Percentiles rank a stretch among this genome's conserved stretches.
Evolutionary conservation across 2,329 filamentous ascomycete genomes (phyloP).

Genomic region (Juglanconis juglandina): DNA sequence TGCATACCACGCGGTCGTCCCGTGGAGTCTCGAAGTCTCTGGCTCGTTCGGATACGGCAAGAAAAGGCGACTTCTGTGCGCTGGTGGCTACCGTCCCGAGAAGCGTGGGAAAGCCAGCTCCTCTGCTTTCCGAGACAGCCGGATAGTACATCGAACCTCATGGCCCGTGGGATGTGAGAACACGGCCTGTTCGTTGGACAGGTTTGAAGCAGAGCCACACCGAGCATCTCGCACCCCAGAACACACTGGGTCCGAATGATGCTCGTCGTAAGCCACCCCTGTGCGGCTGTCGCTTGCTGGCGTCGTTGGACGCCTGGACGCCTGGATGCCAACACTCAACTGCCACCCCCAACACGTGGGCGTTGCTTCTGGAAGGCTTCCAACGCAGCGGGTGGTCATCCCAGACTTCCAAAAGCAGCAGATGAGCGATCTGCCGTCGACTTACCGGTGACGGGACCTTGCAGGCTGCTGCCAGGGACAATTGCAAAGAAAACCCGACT

Average conservation of each 20-base stretch:
- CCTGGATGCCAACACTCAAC: not conserved
- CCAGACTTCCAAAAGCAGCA: not conserved
- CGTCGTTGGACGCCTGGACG: not conserved
- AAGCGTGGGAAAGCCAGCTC: not conserved
- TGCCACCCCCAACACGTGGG: slow-evolving; percentile 2
- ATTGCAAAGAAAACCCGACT: slow-evolving; percentile 3
- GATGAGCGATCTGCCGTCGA: not conserved
- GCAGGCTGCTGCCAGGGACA: slow-evolving; percentile 4
- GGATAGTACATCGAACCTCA: not conserved
- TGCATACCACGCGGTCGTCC: not conserved
- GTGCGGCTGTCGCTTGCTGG: not conserved
- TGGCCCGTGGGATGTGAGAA: not conserved
- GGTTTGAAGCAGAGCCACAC: not conserved
- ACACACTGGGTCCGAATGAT: not conserved
- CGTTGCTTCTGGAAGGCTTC: slow-evolving; percentile 10
- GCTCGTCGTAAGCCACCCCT: not conserved
- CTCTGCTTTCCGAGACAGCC: not conserved
- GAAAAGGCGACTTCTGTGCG: not conserved
- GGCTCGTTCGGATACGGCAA: not conserved
- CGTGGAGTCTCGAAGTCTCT: not conserved
- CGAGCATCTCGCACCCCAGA: not conserved
- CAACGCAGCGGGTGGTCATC: not conserved
- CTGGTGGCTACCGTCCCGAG: not conserved
- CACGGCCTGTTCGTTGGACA: not conserved
- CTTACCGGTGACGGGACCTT: slow-evolving; percentile 11